These are phyloP conservation scores for Massarina eburnea DNA, from an alignment of 2,329 filamentous ascomycete genomes.

Conservation along the genomic window DNA sequence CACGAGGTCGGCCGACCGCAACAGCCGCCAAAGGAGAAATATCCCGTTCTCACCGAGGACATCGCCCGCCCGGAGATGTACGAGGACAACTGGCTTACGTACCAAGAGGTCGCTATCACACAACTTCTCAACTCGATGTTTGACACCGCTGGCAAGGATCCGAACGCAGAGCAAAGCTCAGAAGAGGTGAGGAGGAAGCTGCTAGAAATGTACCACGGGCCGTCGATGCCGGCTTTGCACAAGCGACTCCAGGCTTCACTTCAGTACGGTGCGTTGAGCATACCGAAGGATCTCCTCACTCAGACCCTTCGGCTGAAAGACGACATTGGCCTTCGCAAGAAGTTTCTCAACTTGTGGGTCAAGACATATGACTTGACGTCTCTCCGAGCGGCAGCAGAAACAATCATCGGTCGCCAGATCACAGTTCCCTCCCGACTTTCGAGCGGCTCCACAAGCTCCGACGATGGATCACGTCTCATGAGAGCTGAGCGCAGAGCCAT, in stretches of 20 bases:
- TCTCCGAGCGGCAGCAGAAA: constrained; percentile 58
- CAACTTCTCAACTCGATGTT: constrained; percentile 62
- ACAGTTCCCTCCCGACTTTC: constrained; percentile 40
- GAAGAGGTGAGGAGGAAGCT: constrained; percentile 51
- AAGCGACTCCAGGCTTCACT: constrained; percentile 62
- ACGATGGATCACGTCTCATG: constrained; percentile 36
- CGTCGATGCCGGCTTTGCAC: constrained; percentile 54
- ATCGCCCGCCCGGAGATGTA: constrained; percentile 60
- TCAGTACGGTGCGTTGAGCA: constrained; percentile 58
- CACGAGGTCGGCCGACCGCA: constrained; percentile 34
- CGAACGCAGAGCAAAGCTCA: constrained; percentile 29
- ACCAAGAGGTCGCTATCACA: constrained; percentile 63
- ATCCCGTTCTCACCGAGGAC: constrained; percentile 57
- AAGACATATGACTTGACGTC: constrained; percentile 57
- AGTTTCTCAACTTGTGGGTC: constrained; percentile 60
- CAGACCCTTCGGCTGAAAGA: constrained; percentile 52
- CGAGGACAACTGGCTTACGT: constrained; percentile 63
- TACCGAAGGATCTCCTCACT: constrained; percentile 54
- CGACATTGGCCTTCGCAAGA: constrained; percentile 60
- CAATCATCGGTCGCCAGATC: constrained; percentile 59
- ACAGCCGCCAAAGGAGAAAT: constrained; percentile 39
- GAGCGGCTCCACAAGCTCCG: constrained; percentile 37
- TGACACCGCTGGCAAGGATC: constrained; percentile 34
- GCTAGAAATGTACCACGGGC: constrained; percentile 57
- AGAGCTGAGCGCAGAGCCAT: constrained; percentile 47